These are phyloP conservation scores for Linderniella brevidens DNA, from an alignment of 257 asterid species.

Conservation along the genomic window DNA sequence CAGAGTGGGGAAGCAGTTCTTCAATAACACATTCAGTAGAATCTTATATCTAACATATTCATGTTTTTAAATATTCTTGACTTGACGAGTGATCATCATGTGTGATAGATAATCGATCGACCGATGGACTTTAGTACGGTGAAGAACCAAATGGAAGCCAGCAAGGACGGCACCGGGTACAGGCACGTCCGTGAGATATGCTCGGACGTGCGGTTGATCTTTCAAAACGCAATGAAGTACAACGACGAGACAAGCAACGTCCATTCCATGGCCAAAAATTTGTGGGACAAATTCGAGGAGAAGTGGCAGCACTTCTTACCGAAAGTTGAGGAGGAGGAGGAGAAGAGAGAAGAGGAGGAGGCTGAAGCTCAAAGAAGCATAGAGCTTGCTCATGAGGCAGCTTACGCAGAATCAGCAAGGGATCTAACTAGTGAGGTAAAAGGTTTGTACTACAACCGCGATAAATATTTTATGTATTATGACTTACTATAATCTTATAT, in stretches of 20 bases:
- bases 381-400: constrained; percentile 58
- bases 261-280: constrained; percentile 56
- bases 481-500: constrained; percentile 2
- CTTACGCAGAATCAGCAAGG: constrained; percentile 55
- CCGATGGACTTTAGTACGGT: constrained; percentile 98
- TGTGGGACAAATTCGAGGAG: constrained; percentile 75
- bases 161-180: constrained; percentile 82
- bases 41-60: constrained; percentile 3
- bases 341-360: constrained; percentile 66
- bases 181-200: constrained; percentile 72
- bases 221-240: constrained; percentile 84
- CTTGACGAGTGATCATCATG: constrained; percentile 47
- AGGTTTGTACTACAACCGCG: too few relatives aligned
- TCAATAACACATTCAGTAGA: constrained; percentile 11
- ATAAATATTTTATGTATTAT: neutral
- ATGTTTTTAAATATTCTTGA: constrained; percentile 4
- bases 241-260: constrained; percentile 82
- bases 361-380: constrained; percentile 41
- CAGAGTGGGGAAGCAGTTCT: too few relatives aligned
- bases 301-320: constrained; percentile 82
- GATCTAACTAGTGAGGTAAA: constrained; percentile 78
- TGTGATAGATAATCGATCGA: constrained; percentile 81
- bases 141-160: constrained; percentile 96
- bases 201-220: constrained; percentile 66
- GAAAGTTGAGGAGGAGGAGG: constrained; percentile 87